Conservation (phyloP, 805 yeast species). For the Metschnikowia picachoensis region DNA sequence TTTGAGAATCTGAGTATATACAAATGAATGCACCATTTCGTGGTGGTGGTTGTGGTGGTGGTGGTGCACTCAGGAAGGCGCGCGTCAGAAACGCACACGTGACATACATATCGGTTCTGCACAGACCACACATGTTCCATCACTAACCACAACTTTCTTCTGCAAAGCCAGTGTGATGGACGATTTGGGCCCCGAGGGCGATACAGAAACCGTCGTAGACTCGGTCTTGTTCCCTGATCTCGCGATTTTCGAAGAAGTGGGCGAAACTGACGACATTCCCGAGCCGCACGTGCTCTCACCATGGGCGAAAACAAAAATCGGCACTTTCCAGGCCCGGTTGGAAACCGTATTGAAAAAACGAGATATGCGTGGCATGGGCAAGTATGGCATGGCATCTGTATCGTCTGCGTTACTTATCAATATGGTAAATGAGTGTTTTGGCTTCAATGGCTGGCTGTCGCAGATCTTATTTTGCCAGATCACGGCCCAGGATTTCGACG, state of each 20-base stretch:
- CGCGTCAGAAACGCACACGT: too few relatives aligned
- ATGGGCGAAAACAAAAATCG: conserved; percentile 48
- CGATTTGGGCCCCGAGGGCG: neutral
- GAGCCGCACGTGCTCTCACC: conserved; percentile 4
- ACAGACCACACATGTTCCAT: too few relatives aligned
- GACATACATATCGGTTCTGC: too few relatives aligned
- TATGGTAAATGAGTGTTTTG: conserved; percentile 51
- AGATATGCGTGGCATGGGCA: conserved; percentile 7
- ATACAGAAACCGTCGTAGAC: neutral
- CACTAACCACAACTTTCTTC: too few relatives aligned
- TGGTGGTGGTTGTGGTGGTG: too few relatives aligned
- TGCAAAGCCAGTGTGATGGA: too few relatives aligned
- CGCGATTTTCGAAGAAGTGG: conserved; percentile 17
- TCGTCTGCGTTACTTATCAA: conserved; percentile 19
- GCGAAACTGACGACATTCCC: conserved; percentile 1
- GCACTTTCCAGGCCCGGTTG: conserved; percentile 45
- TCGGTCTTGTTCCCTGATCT: conserved; percentile 24
- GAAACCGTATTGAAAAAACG: conserved; percentile 31
- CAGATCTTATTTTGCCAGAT: conserved; percentile 29
- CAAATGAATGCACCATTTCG: too few relatives aligned
- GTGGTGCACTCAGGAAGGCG: too few relatives aligned
- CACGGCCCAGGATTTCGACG: conserved; percentile 20
- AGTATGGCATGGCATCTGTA: conserved; percentile 6
- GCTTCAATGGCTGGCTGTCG: conserved; percentile 56
- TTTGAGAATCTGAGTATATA: too few relatives aligned